Evolutionary conservation across 2,329 filamentous ascomycete genomes (phyloP).

Genomic region (Rutstroemia sp.): DNA sequence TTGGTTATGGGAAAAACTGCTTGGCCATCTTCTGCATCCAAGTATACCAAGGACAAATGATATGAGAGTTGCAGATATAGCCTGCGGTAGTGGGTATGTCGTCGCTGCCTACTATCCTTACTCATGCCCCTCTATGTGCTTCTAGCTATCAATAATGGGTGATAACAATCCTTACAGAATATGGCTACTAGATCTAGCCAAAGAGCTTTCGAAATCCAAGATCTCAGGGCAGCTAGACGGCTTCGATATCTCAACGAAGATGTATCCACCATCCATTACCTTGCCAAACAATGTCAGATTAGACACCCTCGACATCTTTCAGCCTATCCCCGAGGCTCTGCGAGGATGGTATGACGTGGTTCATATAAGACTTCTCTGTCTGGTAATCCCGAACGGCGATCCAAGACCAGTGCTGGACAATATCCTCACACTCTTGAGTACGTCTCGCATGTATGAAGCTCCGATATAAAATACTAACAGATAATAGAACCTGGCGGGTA

Average conservation of each 20-base stretch:
- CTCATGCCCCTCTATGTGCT: background rate
- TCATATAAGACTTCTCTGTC: slow-evolving; percentile 1
- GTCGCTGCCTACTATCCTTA: background rate
- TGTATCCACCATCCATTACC: background rate
- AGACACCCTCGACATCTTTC: background rate
- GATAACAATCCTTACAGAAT: background rate
- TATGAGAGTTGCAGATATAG: slow-evolving; percentile 3
- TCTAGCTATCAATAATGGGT: background rate
- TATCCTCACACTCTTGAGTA: background rate
- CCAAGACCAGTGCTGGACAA: slow-evolving; percentile 2
- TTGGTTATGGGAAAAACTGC: slow-evolving; percentile 1
- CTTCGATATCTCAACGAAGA: background rate
- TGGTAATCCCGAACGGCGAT: background rate
- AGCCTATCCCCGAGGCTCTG: background rate
- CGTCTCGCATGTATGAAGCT: background rate
- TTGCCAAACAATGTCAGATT: background rate
- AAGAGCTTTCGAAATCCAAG: background rate
- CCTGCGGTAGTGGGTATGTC: slow-evolving; percentile 4
- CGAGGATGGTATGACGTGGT: background rate
- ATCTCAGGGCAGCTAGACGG: background rate
- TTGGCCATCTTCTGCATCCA: background rate
- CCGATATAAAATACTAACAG: background rate
- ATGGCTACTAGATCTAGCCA: slow-evolving; percentile 3
- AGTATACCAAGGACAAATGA: background rate
- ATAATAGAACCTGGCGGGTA: slow-evolving; percentile 3